Base-by-base conservation (phyloP, 805 yeast genomes). In the Ogataea henricii region DNA sequence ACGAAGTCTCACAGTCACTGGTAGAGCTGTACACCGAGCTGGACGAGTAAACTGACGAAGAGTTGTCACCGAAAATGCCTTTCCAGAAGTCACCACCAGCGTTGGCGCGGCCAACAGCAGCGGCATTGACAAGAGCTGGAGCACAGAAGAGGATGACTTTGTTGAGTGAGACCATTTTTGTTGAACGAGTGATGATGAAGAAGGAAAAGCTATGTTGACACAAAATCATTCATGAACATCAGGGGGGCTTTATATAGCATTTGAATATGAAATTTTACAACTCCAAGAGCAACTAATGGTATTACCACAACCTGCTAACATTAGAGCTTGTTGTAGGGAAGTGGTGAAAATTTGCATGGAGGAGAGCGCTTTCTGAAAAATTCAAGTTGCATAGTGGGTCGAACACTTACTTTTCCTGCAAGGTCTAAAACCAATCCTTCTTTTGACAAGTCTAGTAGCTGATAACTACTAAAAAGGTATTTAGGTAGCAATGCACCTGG, bases 151-250 rank as follows among this genome's bases (percentile, higher is more conserved):
- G 23, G 39, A 49, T 10, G 27, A 38, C 18, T 45, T 45, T 52
- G 49, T 52, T 52, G 47, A 52, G 4, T 10, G 53, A 45, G 34
- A 52, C 53, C 56, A 52, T 52, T 50, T 36, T 48, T 16, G 18
- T 8, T 37, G 32, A 37, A 37, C 32, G 30, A 37, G n/a, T 14
- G 32, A 21, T 32, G 30, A 27, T 27, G n/a, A 6, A 23, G 9
- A 23, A 23, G n/a, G n/a, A n/a, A n/a, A n/a, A n/a, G n/a, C n/a
- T n/a, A n/a, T n/a, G n/a, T n/a, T n/a, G n/a, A n/a, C n/a, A n/a
- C n/a, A n/a, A n/a, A 14, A 36, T 36, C 9, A 36, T 34, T 34
- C 23, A 36, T 20, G 29, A 13, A 23, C 9, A 16, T 14, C 16
- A 7, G 14, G 7, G 21, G 40, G 30, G 21, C 21, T 23, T 37